These are phyloP conservation scores for Elongisporangium undulatum DNA, from an alignment of 352 stramenopile species.

Conservation along the genomic window DNA sequence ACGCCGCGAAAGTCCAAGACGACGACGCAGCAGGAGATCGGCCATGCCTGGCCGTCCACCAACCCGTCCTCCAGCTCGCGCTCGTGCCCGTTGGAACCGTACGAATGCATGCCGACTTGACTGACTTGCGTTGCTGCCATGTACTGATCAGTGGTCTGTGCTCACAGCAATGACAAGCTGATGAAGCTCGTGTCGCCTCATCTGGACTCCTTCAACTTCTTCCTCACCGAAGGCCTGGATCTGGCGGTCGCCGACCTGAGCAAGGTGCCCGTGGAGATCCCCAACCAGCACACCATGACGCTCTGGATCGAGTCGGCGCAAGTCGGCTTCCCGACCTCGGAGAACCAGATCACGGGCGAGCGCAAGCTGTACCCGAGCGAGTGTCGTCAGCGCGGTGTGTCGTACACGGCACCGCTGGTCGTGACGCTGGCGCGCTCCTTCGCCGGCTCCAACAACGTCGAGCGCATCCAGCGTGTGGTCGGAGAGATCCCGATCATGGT, in stretches of 20 bases:
- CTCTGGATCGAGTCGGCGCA: slow-evolving; percentile 94
- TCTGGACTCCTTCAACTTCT: slow-evolving; percentile 98
- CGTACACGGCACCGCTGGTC: slow-evolving; percentile 94
- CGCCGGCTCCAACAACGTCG: slow-evolving; percentile 70
- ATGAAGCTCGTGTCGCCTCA: slow-evolving; percentile 94
- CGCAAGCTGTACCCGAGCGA: slow-evolving; percentile 90
- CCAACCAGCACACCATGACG: slow-evolving; percentile 78
- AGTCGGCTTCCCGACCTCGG: slow-evolving; percentile 85
- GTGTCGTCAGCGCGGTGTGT: slow-evolving; percentile 95
- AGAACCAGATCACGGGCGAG: slow-evolving; percentile 83
- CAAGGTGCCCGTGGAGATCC: slow-evolving; percentile 88
- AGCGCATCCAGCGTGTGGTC: slow-evolving; percentile 85
- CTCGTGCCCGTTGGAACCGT: slow-evolving; percentile 68
- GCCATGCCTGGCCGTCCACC: slow-evolving; percentile 70
- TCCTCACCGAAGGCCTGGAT: slow-evolving; percentile 93
- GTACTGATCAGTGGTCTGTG: slow-evolving; percentile 9
- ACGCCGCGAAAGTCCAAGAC: slow-evolving; percentile 33
- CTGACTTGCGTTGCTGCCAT: slow-evolving; percentile 2
- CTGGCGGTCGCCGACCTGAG: slow-evolving; percentile 91
- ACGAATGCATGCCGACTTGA: slow-evolving; percentile 8
- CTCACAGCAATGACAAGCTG: slow-evolving; percentile 68
- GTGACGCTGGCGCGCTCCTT: slow-evolving; percentile 89
- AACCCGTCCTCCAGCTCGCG: slow-evolving; percentile 77
- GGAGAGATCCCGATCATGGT: slow-evolving; percentile 99
- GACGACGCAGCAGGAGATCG: slow-evolving; percentile 12